A percentile compares a stretch with the other conserved stretches of the same genome.
These are phyloP conservation scores for Maudiozyma barnettii DNA, from an alignment of 805 yeast species.

Conservation along the genomic window DNA sequence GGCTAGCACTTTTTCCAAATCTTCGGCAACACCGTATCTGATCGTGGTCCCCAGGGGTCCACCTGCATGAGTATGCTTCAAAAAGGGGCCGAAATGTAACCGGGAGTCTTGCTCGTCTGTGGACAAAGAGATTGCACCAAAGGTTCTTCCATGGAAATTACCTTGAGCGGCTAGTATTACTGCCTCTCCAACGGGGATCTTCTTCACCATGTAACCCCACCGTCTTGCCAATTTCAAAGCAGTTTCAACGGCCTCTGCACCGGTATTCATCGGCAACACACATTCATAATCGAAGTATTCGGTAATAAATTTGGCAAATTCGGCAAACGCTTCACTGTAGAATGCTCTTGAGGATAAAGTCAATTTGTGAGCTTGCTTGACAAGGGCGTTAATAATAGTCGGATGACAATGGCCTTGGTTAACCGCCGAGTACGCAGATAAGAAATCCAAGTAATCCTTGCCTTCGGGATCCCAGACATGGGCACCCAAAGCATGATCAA, in stretches of 20 bases:
- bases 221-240: conserved; percentile 89
- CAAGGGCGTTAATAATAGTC: conserved; percentile 70
- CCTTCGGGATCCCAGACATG: conserved; percentile 99
- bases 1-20: conserved; percentile 70
- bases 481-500: conserved; percentile 79
- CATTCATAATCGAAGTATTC: conserved; percentile 84
- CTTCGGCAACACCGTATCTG: conserved; percentile 80
- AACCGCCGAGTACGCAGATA: conserved; percentile 93
- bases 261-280: conserved; percentile 97
- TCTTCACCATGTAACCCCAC: conserved; percentile 91
- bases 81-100: conserved; percentile 80
- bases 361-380: conserved; percentile 75
- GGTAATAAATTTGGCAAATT: conserved; percentile 77
- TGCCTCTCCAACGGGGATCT: conserved; percentile 75
- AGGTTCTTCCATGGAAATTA: conserved; percentile 94
- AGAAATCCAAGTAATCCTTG: conserved; percentile 81
- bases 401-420: conserved; percentile 99
- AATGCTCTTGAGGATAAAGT: conserved; percentile 90
- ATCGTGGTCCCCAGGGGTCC: conserved; percentile 58
- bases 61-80: conserved; percentile 72
- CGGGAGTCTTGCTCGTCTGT: conserved; percentile 86
- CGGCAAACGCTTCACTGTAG: conserved; percentile 79
- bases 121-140: conserved; percentile 91
- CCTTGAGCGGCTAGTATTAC: conserved; percentile 78
- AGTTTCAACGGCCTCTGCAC: conserved; percentile 97